Evolutionary conservation across 306 rosid species (phyloP).

Genomic region (Begonia peltatifolia): DNA sequence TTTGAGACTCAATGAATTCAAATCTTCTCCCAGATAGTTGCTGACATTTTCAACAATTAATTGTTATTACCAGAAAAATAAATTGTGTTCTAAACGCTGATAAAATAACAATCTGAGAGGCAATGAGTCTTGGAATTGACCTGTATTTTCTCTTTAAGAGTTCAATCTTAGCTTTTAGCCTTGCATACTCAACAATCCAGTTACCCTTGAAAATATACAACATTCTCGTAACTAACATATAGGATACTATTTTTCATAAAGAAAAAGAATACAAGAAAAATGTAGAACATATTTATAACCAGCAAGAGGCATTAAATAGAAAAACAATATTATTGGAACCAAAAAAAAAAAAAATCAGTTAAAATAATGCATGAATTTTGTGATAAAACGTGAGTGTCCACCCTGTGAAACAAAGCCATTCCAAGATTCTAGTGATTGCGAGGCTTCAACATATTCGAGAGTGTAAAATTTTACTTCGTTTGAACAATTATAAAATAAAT

Average conservation of each 20-base stretch:
- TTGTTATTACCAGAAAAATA: too few relatives aligned
- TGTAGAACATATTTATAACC: too few relatives aligned
- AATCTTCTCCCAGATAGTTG: constrained; percentile 71
- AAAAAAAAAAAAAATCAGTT: too few relatives aligned
- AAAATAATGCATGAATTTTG: too few relatives aligned
- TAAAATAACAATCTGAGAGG: not conserved
- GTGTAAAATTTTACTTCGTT: too few relatives aligned
- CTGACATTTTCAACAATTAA: constrained; percentile 15
- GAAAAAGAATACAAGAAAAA: not conserved
- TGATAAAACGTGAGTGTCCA: too few relatives aligned
- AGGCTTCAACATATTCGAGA: too few relatives aligned
- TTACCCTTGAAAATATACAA: constrained; percentile 29
- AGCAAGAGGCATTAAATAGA: too few relatives aligned
- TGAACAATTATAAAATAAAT: too few relatives aligned
- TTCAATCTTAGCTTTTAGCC: constrained; percentile 55
- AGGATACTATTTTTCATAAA: not conserved
- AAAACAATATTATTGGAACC: too few relatives aligned
- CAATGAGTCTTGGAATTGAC: constrained; percentile 9
- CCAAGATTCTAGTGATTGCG: too few relatives aligned
- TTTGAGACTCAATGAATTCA: constrained; percentile 47
- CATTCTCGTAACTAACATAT: not conserved
- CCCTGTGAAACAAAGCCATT: too few relatives aligned
- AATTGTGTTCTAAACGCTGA: not conserved
- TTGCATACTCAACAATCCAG: constrained; percentile 56
- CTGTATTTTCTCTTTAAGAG: constrained; percentile 57